Evolutionary conservation across 2,329 filamentous ascomycete genomes (phyloP).

Genomic region (Pseudogymnoascus sp.): DNA sequence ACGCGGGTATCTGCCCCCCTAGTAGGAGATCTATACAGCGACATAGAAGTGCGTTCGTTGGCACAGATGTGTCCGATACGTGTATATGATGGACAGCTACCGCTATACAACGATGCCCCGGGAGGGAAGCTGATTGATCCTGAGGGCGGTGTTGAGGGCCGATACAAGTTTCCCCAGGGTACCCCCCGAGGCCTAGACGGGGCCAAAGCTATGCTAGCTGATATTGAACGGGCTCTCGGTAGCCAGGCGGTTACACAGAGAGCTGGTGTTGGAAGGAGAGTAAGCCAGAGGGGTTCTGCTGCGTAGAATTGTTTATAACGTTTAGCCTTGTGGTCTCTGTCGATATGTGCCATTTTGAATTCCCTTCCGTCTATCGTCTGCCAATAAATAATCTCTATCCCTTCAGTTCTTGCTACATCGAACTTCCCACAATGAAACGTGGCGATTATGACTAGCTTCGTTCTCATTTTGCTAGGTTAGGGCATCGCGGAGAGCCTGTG

Average conservation of each 20-base stretch:
- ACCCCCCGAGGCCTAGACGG: not conserved
- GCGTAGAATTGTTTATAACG: not conserved
- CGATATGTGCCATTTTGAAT: not conserved
- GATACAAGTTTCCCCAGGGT: not conserved
- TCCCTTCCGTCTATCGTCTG: not conserved
- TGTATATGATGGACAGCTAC: not conserved
- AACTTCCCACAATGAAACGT: too few species aligned
- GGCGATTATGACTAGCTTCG: too few species aligned
- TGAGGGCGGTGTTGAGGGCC: not conserved
- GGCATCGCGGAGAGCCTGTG: too few species aligned
- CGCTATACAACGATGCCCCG: not conserved
- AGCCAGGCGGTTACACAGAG: not conserved
- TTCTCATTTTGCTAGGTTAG: too few species aligned
- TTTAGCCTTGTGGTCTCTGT: not conserved
- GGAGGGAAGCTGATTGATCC: not conserved
- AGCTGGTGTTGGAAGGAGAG: not conserved
- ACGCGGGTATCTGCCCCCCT: not conserved
- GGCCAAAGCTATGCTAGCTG: not conserved
- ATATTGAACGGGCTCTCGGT: not conserved
- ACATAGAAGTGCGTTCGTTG: not conserved
- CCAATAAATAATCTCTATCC: not conserved
- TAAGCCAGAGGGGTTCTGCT: not conserved
- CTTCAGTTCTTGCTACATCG: not conserved
- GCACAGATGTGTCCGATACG: not conserved
- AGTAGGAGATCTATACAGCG: not conserved